Conservation (phyloP, 2,329 filamentous ascomycete genomes). For the Zalaria sp. region DNA sequence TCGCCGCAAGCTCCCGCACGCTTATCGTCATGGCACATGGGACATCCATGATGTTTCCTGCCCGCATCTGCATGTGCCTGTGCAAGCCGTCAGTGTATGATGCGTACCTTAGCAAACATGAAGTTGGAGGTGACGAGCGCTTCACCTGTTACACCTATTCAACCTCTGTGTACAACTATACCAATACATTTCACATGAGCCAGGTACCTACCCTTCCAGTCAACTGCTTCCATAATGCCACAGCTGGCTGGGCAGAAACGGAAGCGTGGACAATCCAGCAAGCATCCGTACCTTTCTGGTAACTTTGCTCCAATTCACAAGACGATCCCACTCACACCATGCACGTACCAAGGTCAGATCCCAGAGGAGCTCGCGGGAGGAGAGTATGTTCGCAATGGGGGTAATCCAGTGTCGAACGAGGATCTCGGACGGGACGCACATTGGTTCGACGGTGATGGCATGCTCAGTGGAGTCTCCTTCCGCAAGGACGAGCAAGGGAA, state of each 20-base stretch:
- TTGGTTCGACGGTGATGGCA: constrained; percentile 65
- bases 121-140: too few species aligned
- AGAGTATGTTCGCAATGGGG: constrained; percentile 59
- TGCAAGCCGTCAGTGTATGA: too few species aligned
- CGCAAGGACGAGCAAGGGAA: constrained; percentile 24
- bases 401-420: constrained; percentile 50
- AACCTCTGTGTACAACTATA: too few species aligned
- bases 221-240: too few species aligned
- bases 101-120: too few species aligned
- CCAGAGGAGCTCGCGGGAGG: constrained; percentile 53
- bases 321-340: constrained; percentile 41
- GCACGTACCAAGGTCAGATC: constrained; percentile 42
- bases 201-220: too few species aligned
- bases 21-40: too few species aligned
- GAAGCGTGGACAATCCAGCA: constrained; percentile 13
- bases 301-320: constrained; percentile 55
- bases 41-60: too few species aligned
- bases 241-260: constrained; percentile 14
- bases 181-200: too few species aligned
- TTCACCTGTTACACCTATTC: too few species aligned
- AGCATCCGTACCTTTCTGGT: constrained; percentile 45
- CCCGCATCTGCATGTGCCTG: too few species aligned
- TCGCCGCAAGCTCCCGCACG: too few species aligned
- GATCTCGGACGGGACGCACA: constrained; percentile 49
- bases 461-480: constrained; percentile 56